These are phyloP conservation scores for Beauveria medogensis DNA, from an alignment of 2,329 filamentous ascomycete genomes.

Conservation along the genomic window DNA sequence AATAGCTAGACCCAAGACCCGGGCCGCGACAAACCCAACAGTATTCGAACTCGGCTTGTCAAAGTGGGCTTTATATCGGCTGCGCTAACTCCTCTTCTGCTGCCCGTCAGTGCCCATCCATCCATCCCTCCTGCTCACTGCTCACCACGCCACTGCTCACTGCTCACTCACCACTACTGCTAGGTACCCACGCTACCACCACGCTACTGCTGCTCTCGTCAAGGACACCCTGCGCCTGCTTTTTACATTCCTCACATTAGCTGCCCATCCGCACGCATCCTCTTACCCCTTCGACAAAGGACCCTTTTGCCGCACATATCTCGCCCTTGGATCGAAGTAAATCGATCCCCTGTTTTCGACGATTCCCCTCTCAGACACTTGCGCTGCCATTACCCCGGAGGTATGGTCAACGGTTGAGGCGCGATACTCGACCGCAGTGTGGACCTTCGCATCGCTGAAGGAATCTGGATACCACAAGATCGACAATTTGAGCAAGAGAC, in stretches of 20 bases:
- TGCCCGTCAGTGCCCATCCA: background rate
- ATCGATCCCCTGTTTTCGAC: background rate
- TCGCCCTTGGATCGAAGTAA: background rate
- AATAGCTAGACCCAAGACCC: background rate
- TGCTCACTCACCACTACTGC: background rate
- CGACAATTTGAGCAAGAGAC: background rate
- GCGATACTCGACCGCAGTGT: background rate
- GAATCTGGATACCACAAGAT: background rate
- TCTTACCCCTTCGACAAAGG: too few relatives aligned
- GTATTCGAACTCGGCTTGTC: background rate
- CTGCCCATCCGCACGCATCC: background rate
- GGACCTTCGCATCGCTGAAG: slow-evolving; percentile 1
- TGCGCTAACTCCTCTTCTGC: slow-evolving; percentile 1
- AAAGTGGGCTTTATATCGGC: slow-evolving; percentile 3
- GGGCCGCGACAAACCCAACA: slow-evolving; percentile 3
- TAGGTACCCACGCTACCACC: background rate
- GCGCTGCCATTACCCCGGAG: background rate
- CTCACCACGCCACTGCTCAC: background rate
- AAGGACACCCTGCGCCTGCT: background rate
- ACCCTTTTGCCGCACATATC: too few relatives aligned
- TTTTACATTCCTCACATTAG: slow-evolving; percentile 5
- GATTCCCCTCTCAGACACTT: background rate
- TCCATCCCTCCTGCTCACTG: background rate
- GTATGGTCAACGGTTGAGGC: slow-evolving; percentile 7
- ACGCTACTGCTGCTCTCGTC: background rate